Percentiles rank a stretch among this genome's conserved stretches.
phyloP scores from a whole-genome alignment of 352 stramenopile species.

The Phytophthora meadii region DNA sequence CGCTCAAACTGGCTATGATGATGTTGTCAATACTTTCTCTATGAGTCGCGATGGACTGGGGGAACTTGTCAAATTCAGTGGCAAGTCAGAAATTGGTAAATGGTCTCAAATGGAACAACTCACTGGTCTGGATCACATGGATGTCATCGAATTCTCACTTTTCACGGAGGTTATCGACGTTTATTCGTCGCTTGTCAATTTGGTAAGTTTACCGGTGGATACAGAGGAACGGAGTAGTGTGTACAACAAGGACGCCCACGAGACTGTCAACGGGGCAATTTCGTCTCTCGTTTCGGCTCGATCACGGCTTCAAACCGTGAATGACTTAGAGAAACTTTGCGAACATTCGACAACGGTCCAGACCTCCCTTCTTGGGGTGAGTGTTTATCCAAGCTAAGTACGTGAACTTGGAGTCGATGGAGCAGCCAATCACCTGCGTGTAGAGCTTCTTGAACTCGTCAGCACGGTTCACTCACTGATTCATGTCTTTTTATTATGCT shows the following conservation, averaged over 20 bases:
- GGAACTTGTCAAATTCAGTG: neutral
- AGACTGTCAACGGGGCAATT: no score
- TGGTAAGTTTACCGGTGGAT: no score
- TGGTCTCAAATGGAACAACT: neutral
- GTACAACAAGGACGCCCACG: no score
- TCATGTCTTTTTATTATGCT: no score
- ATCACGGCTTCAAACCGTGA: no score
- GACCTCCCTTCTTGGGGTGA: constrained; percentile 87
- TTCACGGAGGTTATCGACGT: neutral
- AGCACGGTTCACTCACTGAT: constrained; percentile 40
- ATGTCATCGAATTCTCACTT: neutral
- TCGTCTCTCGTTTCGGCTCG: no score
- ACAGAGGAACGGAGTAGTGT: no score
- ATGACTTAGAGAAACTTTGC: no score
- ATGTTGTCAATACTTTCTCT: neutral
- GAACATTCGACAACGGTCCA: constrained; percentile 42
- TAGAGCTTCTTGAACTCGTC: constrained; percentile 85
- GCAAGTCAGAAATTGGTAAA: neutral
- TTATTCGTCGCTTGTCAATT: no score
- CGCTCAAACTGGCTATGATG: neutral
- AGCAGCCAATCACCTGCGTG: constrained; percentile 77
- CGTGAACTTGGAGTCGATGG: constrained; percentile 89
- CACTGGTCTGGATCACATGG: neutral
- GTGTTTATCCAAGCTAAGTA: constrained; percentile 92
- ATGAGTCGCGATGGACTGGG: neutral